Evolutionary conservation across 2,329 filamentous ascomycete species (phyloP).

Genomic region (Alternaria novae-zelandiae): DNA sequence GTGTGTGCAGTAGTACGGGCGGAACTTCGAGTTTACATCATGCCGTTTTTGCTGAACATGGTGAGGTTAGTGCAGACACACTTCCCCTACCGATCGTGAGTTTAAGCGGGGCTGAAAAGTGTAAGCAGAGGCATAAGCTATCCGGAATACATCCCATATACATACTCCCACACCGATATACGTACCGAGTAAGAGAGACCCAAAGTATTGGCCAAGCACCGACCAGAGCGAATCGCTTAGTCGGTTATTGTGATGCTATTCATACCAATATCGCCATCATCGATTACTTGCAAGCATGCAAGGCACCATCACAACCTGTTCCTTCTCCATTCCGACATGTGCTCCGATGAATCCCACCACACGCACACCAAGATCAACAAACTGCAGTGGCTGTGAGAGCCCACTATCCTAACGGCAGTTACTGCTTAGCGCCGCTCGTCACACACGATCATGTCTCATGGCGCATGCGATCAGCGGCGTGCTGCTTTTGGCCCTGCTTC

Average conservation of each 20-base stretch:
- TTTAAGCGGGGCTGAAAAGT: background rate
- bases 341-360: background rate
- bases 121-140: background rate
- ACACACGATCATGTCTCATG: background rate
- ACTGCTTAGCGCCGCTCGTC: background rate
- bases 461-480: constrained; percentile 1
- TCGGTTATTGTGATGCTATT: background rate
- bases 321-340: background rate
- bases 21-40: background rate
- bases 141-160: background rate
- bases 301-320: background rate
- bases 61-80: background rate
- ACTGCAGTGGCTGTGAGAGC: background rate
- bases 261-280: background rate
- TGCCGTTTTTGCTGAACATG: background rate
- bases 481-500: background rate
- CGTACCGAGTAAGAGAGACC: background rate
- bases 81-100: background rate
- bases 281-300: background rate
- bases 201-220: background rate
- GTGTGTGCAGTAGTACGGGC: background rate
- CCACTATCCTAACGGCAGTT: constrained; percentile 1
- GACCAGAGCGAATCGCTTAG: background rate
- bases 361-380: constrained; percentile 1
- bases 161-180: background rate